Conservation (phyloP, 805 yeast genomes). For the Wickerhamomyces chambardii region DNA sequence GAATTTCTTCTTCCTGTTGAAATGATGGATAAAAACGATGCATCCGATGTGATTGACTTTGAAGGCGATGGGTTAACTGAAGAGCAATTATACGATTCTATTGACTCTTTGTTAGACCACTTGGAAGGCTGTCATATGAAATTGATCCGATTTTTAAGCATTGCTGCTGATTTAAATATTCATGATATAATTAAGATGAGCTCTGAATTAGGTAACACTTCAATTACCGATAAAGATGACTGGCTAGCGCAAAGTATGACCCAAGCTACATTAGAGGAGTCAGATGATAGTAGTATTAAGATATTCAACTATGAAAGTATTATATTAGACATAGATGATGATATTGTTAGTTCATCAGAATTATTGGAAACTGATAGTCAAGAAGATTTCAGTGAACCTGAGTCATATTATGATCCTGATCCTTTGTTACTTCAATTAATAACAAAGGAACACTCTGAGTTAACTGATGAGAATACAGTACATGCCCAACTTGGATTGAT, state of each 20-base stretch:
- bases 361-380: too few species aligned
- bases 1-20: neutral
- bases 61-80: neutral
- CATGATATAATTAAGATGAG: neutral
- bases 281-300: too few species aligned
- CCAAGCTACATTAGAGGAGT: too few species aligned
- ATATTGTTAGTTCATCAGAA: too few species aligned
- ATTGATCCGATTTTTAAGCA: too few species aligned
- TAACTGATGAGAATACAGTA: neutral
- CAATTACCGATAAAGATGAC: too few species aligned
- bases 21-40: too few species aligned
- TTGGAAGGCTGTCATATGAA: neutral
- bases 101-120: neutral
- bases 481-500: neutral
- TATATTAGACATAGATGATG: conserved; percentile 1
- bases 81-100: neutral
- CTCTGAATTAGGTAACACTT: neutral
- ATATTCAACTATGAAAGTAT: too few species aligned
- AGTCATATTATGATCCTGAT: neutral
- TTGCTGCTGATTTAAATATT: neutral
- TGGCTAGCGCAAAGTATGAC: too few species aligned
- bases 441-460: neutral
- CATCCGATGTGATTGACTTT: neutral
- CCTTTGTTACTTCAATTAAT: neutral
- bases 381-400: too few species aligned